phyloP scores from a whole-genome alignment of 2,329 filamentous ascomycete species.

The Calcarisporium arbuscula region DNA sequence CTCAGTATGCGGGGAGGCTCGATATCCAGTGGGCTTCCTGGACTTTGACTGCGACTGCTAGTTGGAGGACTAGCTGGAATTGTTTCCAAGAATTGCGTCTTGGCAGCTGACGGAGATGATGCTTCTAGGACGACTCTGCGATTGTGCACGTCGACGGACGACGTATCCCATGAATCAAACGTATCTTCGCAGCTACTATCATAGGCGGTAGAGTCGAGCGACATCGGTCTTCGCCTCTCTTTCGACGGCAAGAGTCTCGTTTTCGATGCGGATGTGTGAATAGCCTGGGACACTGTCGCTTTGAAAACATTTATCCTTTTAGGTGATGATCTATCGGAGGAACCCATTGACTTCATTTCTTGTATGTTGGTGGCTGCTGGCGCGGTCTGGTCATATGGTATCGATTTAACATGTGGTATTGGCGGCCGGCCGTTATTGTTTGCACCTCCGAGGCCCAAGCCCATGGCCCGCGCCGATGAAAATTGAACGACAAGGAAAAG shows the following conservation, averaged over 20 bases:
- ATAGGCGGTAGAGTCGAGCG: constrained; percentile 38
- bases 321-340: constrained; percentile 37
- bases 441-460: no score
- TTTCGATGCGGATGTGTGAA: constrained; percentile 50
- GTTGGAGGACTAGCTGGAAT: constrained; percentile 61
- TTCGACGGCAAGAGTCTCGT: constrained; percentile 44
- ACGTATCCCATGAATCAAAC: constrained; percentile 73
- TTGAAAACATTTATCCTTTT: no score
- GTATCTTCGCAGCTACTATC: constrained; percentile 45
- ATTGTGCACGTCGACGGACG: constrained; percentile 56
- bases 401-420: constrained; percentile 38
- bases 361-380: constrained; percentile 24
- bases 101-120: constrained; percentile 36
- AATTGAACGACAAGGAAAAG: constrained; percentile 41
- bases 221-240: constrained; percentile 38
- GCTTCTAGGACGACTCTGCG: constrained; percentile 51
- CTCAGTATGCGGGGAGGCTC: constrained; percentile 38
- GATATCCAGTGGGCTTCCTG: constrained; percentile 52
- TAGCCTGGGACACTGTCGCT: constrained; percentile 38
- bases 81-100: constrained; percentile 56
- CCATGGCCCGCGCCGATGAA: constrained; percentile 29
- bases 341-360: constrained; percentile 28
- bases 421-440: constrained; percentile 15
- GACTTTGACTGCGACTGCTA: constrained; percentile 60
- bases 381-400: constrained; percentile 44